Evolutionary conservation across 2,329 filamentous ascomycete genomes (phyloP).

Genomic region (Curvularia eragrostidis): DNA sequence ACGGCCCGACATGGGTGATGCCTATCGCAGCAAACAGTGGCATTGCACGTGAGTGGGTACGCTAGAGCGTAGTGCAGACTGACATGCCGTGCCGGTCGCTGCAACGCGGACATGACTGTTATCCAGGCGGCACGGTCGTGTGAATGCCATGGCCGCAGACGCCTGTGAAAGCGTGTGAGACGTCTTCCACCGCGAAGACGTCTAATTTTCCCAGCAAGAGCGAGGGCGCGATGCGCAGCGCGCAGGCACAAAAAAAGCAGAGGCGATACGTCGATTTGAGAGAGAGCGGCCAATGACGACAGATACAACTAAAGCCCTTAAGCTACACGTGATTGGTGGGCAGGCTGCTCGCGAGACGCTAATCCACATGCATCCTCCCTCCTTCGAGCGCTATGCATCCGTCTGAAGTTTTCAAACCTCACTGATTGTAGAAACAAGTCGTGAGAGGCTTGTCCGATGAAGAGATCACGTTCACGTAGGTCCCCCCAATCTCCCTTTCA

Average conservation of each 20-base stretch:
- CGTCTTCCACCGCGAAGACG: background rate
- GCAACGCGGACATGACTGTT: constrained; percentile 6
- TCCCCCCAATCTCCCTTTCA: background rate
- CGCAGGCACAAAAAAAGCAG: constrained; percentile 1
- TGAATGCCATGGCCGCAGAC: background rate
- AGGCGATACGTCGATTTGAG: constrained; percentile 3
- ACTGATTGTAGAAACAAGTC: background rate
- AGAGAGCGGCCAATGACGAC: constrained; percentile 10
- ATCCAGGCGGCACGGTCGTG: constrained; percentile 1
- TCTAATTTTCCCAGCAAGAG: background rate
- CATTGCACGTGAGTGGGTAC: constrained; percentile 11
- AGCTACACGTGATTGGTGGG: constrained; percentile 10
- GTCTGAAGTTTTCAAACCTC: constrained; percentile 2
- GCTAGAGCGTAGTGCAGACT: constrained; percentile 14
- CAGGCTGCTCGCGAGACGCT: constrained; percentile 4
- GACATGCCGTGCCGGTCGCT: constrained; percentile 7
- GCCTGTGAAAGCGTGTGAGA: background rate
- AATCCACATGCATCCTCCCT: constrained; percentile 9
- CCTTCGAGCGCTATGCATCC: constrained; percentile 1
- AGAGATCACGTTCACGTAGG: background rate
- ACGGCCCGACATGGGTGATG: constrained; percentile 2
- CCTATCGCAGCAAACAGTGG: constrained; percentile 9
- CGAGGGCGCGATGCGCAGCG: background rate
- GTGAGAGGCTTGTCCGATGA: constrained; percentile 2
- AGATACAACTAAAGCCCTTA: background rate